phyloP scores from a whole-genome alignment of 2,329 filamentous ascomycete genomes.

The Aspergillus caelatus region DNA sequence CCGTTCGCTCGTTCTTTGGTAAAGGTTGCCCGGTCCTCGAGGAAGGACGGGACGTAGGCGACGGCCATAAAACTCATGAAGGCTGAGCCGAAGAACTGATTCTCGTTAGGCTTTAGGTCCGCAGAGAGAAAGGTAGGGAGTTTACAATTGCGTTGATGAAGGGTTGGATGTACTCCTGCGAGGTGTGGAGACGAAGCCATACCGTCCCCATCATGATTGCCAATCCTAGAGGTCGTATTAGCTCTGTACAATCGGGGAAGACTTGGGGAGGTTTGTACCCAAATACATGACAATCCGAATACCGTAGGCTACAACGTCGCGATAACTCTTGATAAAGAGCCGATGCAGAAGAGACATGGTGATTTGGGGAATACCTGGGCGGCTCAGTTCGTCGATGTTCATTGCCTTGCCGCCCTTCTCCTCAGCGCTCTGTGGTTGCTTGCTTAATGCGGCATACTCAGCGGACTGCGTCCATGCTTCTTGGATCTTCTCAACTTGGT shows the following conservation, averaged over 20 bases:
- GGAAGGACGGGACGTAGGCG: slow-evolving; percentile 80
- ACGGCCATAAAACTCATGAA: slow-evolving; percentile 84
- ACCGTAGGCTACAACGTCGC: slow-evolving; percentile 81
- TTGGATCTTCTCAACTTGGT: slow-evolving; percentile 58
- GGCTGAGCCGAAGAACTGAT: slow-evolving; percentile 67
- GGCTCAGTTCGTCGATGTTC: slow-evolving; percentile 23
- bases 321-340: slow-evolving; percentile 79
- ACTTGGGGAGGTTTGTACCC: slow-evolving; percentile 40
- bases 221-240: slow-evolving; percentile 50
- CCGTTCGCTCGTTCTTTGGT: slow-evolving; percentile 81
- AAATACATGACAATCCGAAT: slow-evolving; percentile 83
- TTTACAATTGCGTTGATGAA: slow-evolving; percentile 76
- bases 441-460: slow-evolving; percentile 36
- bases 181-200: slow-evolving; percentile 71
- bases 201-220: slow-evolving; percentile 89
- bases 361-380: slow-evolving; percentile 54
- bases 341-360: slow-evolving; percentile 72
- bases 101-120: not conserved
- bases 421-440: slow-evolving; percentile 14
- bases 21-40: slow-evolving; percentile 75
- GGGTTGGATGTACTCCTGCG: slow-evolving; percentile 74
- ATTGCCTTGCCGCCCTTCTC: not conserved
- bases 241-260: too few relatives aligned
- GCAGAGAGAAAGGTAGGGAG: not conserved
- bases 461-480: slow-evolving; percentile 58